A percentile compares a stretch with the other conserved stretches of the same genome.
phyloP scores from a whole-genome alignment of 2,329 filamentous ascomycete genomes.

The Trichoderma aggressivum region DNA sequence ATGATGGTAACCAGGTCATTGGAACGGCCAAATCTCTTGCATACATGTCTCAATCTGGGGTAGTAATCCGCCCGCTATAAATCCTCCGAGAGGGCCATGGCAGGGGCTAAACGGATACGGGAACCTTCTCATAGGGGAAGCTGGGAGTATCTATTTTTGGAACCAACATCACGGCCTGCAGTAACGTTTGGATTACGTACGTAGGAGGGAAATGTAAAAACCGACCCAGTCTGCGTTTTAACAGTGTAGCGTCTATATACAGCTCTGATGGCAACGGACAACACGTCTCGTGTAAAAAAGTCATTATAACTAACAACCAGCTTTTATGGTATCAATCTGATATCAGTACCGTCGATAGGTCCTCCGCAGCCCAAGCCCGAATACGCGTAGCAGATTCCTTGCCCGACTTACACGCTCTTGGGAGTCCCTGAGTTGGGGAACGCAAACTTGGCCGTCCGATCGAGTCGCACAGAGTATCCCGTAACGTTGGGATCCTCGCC shows the following conservation, averaged over 20 bases:
- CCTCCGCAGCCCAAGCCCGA: neutral
- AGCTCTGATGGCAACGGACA: neutral
- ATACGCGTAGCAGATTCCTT: neutral
- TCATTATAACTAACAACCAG: neutral
- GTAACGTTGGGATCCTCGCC: neutral
- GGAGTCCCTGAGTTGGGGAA: neutral
- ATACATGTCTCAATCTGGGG: neutral
- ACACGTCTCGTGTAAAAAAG: neutral
- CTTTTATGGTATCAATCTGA: neutral
- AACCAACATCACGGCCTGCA: neutral
- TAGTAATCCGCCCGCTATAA: neutral
- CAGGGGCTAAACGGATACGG: conserved; percentile 4
- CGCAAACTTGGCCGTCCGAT: neutral
- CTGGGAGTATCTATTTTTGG: neutral
- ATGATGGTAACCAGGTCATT: neutral
- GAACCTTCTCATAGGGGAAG: neutral
- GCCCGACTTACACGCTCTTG: neutral
- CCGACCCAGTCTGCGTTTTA: neutral
- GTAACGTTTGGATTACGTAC: neutral
- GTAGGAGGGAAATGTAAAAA: neutral
- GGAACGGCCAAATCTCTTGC: neutral
- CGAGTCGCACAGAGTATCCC: neutral
- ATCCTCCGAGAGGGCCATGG: neutral
- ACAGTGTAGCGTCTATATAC: neutral
- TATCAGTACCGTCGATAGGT: neutral